phyloP scores from a whole-genome alignment of 2,329 filamentous ascomycete species.

The Aspergillus ibericus region DNA sequence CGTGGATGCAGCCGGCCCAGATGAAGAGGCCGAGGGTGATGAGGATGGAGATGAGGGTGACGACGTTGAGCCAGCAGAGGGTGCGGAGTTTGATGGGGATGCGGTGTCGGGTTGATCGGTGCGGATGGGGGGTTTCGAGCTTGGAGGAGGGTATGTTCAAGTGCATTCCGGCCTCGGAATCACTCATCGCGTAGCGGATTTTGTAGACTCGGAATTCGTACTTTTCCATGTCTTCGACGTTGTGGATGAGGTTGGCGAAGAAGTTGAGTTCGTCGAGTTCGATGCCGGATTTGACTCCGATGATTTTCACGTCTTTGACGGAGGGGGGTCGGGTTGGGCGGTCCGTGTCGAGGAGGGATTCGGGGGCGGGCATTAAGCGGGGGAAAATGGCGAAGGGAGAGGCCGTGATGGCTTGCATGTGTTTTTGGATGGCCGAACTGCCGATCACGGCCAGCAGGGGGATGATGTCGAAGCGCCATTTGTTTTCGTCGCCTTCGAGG shows the following conservation, averaged over 20 bases:
- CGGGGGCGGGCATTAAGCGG: constrained; percentile 61
- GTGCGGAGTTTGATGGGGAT: not conserved
- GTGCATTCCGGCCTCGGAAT: not conserved
- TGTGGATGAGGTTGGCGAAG: constrained; percentile 62
- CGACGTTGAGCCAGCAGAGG: constrained; percentile 45
- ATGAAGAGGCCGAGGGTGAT: constrained; percentile 21
- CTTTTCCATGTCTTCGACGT: constrained; percentile 21
- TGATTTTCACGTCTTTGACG: constrained; percentile 52
- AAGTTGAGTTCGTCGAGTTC: constrained; percentile 58
- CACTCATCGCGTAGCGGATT: not conserved
- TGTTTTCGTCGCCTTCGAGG: not conserved
- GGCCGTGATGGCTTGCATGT: constrained; percentile 60
- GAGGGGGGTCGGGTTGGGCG: constrained; percentile 59
- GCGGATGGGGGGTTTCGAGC: not conserved
- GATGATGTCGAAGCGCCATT: constrained; percentile 61
- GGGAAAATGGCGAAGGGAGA: constrained; percentile 58
- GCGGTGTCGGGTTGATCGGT: not conserved
- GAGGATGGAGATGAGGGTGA: constrained; percentile 54
- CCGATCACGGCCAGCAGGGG: constrained; percentile 63
- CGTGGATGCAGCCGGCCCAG: constrained; percentile 37
- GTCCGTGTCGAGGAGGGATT: constrained; percentile 58
- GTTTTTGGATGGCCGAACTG: constrained; percentile 59
- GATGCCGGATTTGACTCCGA: constrained; percentile 59
- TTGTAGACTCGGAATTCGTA: constrained; percentile 10
- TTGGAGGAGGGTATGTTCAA: not conserved